Evolutionary conservation across 495 filamentous ascomycete genomes (phyloP).

Genomic region (Amniculicola lignicola): DNA sequence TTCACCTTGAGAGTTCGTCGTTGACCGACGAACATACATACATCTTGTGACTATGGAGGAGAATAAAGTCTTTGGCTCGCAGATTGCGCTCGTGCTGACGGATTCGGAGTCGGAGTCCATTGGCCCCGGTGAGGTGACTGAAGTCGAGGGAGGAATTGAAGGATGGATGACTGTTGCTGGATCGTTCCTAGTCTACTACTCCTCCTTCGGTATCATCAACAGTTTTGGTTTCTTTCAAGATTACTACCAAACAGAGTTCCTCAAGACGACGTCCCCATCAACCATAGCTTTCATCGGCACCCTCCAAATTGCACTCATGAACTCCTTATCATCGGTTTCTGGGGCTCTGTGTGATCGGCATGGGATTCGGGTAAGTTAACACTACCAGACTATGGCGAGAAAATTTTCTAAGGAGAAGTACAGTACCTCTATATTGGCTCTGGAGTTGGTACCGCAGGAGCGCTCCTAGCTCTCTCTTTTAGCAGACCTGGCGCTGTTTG

Average conservation of each 20-base stretch:
- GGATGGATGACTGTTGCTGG: slow-evolving; percentile 15
- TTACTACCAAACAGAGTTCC: slow-evolving; percentile 9
- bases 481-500: neutral
- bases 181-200: slow-evolving; percentile 16
- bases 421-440: slow-evolving; percentile 10
- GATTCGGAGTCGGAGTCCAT: too few relatives aligned
- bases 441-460: neutral
- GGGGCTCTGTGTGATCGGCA: slow-evolving; percentile 10
- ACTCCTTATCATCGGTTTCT: neutral
- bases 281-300: slow-evolving; percentile 21
- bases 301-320: slow-evolving; percentile 14
- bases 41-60: too few relatives aligned
- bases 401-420: neutral
- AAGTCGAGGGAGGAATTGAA: neutral
- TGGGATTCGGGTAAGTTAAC: slow-evolving; percentile 5
- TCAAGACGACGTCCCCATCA: neutral
- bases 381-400: neutral
- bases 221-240: slow-evolving; percentile 23
- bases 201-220: slow-evolving; percentile 17
- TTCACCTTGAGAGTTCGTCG: too few relatives aligned
- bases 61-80: too few relatives aligned
- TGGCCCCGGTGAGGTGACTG: too few relatives aligned
- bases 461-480: slow-evolving; percentile 11
- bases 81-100: too few relatives aligned
- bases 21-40: too few relatives aligned